Base-by-base conservation (phyloP, 176 grass and related monocot species). In the Lolium rigidum region DNA sequence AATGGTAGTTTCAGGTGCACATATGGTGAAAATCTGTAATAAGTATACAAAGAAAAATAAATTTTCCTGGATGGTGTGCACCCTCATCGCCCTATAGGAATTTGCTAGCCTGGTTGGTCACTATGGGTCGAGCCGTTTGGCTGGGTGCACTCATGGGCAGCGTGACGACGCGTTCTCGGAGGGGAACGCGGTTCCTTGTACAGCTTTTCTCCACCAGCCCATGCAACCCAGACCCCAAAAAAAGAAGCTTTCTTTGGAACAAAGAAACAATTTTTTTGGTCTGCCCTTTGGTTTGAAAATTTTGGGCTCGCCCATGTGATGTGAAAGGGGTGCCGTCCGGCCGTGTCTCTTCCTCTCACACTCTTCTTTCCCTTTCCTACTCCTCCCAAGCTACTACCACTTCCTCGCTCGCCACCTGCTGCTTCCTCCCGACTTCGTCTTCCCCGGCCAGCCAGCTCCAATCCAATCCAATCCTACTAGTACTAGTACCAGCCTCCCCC, bases 381-480 rank as follows among this genome's bases (percentile, higher is more conserved):
- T 70, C 1, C 38, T 10, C 2, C 31, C 2, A 15, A 4, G 0
- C 7, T 9, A 10, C 1, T 49, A 74, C 70, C 70, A 74, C 11
- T 73, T 73, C 69, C 0, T 24, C 69, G 69, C 39, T n/a, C 41
- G 69, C 66, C 35, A 6, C 20, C 79, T 56, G 5, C 31, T 47
- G 11, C 70, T 52, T 80, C 75, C 66, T 68, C 38, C 16, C 75
- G 85, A 84, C 84, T 87, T 90, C 84, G 56, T 86, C 88, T 47
- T 16, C 50, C 57, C 60, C 10, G 31, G 28, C 49, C 68, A 7
- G 31, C 31, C 26, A 5, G 39, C 61, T 26, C 83, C 78, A 69
- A 50, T 38, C 57, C 26, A 5, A 0, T 38, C 14, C 10, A 0
- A 5, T 1, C 26, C 11, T 35, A 35, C 67, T 1, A 13, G 39